phyloP scores from a whole-genome alignment of 257 asterid genomes.

The Sherardia arvensis region DNA sequence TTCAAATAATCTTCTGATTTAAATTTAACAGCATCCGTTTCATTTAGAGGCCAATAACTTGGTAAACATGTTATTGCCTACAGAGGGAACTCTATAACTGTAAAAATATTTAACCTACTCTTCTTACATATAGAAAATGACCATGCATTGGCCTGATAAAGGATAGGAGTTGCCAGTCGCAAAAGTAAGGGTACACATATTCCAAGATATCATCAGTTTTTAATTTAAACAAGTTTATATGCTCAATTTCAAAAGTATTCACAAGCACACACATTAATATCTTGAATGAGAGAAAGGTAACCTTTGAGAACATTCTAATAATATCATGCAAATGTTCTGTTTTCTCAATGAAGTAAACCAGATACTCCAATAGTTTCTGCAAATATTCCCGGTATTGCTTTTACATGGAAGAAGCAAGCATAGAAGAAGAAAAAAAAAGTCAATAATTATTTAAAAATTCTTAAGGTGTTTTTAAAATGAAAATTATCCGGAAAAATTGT shows the following conservation, averaged over 20 bases:
- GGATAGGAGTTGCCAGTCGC: background rate
- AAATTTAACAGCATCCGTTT: background rate
- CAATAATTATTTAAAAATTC: too few relatives aligned
- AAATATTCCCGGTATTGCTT: slow-evolving; percentile 73
- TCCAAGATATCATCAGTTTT: background rate
- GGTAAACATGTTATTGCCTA: background rate
- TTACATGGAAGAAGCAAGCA: too few relatives aligned
- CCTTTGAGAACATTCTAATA: slow-evolving; percentile 77
- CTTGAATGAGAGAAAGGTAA: slow-evolving; percentile 9
- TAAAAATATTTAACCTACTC: background rate
- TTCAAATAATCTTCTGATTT: background rate
- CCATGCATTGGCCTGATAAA: background rate
- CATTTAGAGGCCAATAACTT: background rate
- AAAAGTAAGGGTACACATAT: background rate
- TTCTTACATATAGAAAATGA: background rate
- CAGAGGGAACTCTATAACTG: background rate
- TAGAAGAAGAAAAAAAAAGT: slow-evolving; percentile 11
- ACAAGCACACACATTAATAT: background rate
- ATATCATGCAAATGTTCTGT: slow-evolving; percentile 89
- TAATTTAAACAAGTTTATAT: too few relatives aligned
- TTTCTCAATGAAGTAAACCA: slow-evolving; percentile 61
- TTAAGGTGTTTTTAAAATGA: background rate
- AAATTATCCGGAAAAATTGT: background rate
- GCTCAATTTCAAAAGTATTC: background rate
- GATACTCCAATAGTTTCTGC: slow-evolving; percentile 75